Conservation (phyloP, 2,329 filamentous ascomycete genomes). For the Fusarium nurragi region DNA sequence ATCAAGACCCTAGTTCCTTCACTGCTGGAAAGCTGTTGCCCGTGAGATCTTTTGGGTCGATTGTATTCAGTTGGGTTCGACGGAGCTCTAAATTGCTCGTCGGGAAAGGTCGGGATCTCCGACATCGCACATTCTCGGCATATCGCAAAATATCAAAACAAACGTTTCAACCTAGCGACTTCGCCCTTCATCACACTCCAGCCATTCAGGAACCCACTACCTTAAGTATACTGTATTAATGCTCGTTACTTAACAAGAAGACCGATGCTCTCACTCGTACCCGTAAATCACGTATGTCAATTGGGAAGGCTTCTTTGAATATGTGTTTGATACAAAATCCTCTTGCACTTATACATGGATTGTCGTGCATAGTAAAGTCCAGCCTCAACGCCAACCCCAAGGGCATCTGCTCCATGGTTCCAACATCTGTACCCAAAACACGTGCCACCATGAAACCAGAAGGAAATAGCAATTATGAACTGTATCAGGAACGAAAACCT, state of each 20-base stretch:
- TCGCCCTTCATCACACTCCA: not conserved
- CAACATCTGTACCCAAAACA: slow-evolving; percentile 25
- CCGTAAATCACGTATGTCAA: not conserved
- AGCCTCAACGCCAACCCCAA: slow-evolving; percentile 38
- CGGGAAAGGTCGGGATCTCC: slow-evolving; percentile 43
- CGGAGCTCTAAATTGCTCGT: slow-evolving; percentile 38
- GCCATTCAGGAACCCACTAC: not conserved
- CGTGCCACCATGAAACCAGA: slow-evolving; percentile 15
- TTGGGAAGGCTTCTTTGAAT: not conserved
- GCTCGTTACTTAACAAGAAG: not conserved
- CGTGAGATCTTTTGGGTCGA: slow-evolving; percentile 36
- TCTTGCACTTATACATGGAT: slow-evolving; percentile 16
- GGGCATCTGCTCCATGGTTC: slow-evolving; percentile 18
- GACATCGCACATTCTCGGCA: slow-evolving; percentile 31
- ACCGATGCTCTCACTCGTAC: not conserved
- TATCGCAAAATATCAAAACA: slow-evolving; percentile 30
- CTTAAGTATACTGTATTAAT: not conserved
- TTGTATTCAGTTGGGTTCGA: slow-evolving; percentile 35
- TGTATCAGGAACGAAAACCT: not conserved
- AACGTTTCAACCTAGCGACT: slow-evolving; percentile 21
- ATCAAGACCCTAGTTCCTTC: slow-evolving; percentile 49
- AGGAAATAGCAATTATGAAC: slow-evolving; percentile 29
- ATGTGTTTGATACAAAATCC: slow-evolving; percentile 10
- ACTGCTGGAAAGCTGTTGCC: slow-evolving; percentile 29
- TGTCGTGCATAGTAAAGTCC: slow-evolving; percentile 29